Evolutionary conservation across 345 rosid genomes (phyloP).

Genomic region (Rhodomyrtus tomentosa): DNA sequence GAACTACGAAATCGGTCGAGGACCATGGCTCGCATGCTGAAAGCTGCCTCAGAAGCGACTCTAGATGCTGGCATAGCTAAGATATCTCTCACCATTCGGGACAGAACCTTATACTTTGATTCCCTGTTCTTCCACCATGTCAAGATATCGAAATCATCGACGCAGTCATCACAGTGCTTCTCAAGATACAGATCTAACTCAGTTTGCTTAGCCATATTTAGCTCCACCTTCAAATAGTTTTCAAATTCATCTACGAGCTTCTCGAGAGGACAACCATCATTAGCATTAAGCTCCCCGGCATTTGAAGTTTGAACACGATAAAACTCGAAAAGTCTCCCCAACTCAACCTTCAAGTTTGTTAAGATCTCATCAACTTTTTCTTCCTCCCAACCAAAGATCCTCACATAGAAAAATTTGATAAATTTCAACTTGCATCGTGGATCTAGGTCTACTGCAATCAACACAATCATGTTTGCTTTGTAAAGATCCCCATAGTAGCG

Average conservation of each 20-base stretch:
- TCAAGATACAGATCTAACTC: not conserved
- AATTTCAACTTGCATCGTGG: not conserved
- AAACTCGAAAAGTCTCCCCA: not conserved
- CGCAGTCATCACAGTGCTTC: fast-evolving
- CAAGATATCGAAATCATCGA: not conserved
- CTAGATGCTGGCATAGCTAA: too few relatives aligned
- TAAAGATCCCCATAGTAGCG: not conserved
- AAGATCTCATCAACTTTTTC: not conserved
- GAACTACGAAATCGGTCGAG: too few relatives aligned
- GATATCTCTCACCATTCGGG: not conserved
- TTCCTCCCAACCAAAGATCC: not conserved
- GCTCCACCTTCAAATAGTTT: not conserved
- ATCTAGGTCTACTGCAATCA: not conserved
- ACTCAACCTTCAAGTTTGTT: not conserved
- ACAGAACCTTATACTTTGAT: not conserved
- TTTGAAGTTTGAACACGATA: not conserved
- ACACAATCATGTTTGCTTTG: not conserved
- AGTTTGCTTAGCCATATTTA: not conserved
- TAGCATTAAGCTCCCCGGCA: not conserved
- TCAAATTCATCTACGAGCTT: too few relatives aligned
- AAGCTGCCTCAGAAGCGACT: too few relatives aligned
- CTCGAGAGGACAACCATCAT: too few relatives aligned
- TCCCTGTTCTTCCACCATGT: not conserved
- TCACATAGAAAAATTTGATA: not conserved
- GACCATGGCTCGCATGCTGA: too few relatives aligned